Percentiles rank a stretch among this genome's conserved stretches.
phyloP scores from a whole-genome alignment of 805 yeast genomes.

The Priceomyces haplophilus region DNA sequence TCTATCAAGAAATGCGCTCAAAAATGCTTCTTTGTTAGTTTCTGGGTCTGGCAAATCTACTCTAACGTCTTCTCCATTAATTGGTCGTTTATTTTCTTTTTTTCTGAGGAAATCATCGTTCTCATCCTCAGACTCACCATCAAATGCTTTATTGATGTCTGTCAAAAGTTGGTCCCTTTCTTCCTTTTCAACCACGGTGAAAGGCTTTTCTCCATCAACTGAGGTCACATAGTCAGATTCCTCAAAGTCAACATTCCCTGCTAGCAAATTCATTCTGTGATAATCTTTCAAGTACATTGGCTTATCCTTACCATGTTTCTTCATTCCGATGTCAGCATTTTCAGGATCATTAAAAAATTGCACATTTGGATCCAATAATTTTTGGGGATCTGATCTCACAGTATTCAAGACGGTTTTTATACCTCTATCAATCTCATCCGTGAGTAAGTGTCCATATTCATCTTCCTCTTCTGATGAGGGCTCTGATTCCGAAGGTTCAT shows the following conservation, averaged over 20 bases:
- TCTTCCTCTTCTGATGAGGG: constrained; percentile 77
- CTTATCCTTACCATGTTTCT: constrained; percentile 30
- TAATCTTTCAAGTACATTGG: constrained; percentile 91
- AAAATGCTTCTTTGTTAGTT: constrained; percentile 61
- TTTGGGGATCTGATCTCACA: constrained; percentile 62
- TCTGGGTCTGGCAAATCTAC: constrained; percentile 56
- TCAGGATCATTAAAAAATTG: constrained; percentile 73
- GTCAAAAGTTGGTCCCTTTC: constrained; percentile 69
- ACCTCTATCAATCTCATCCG: constrained; percentile 81
- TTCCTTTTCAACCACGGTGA: constrained; percentile 68
- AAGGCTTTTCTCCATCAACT: constrained; percentile 61
- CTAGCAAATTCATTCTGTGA: constrained; percentile 78
- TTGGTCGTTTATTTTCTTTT: constrained; percentile 31
- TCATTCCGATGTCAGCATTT: constrained; percentile 14
- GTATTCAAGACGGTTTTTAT: constrained; percentile 70
- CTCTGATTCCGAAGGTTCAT: constrained; percentile 21
- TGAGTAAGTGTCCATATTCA: constrained; percentile 82
- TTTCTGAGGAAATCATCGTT: constrained; percentile 58
- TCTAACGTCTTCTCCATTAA: constrained; percentile 21
- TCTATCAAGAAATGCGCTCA: constrained; percentile 65
- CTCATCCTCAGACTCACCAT: constrained; percentile 40
- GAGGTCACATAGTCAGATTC: constrained; percentile 36
- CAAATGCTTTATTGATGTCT: constrained; percentile 72
- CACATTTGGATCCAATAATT: constrained; percentile 62
- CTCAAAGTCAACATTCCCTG: constrained; percentile 57